Conservation (phyloP, 2,329 filamentous ascomycete genomes). For the Aspergillus uvarum region DNA sequence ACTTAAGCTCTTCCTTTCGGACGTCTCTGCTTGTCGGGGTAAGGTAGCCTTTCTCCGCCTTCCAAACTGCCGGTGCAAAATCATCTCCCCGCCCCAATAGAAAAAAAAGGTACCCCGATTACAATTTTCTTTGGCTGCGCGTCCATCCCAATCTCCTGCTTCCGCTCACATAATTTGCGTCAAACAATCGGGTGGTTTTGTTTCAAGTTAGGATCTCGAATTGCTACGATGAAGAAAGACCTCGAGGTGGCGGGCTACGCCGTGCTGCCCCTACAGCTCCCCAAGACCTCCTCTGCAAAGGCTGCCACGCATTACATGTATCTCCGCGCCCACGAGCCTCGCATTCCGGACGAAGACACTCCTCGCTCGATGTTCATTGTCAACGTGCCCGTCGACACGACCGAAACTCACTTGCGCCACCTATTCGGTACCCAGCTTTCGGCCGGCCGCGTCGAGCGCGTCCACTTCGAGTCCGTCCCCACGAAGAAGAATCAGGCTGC, state of each 20-base stretch:
- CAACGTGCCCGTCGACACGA: constrained; percentile 83
- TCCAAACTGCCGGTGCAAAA: constrained; percentile 9
- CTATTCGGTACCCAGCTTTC: constrained; percentile 75
- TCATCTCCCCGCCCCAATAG: constrained; percentile 10
- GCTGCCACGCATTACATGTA: constrained; percentile 79
- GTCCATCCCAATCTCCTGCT: background rate
- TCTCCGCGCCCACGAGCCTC: constrained; percentile 78
- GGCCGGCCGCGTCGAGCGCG: constrained; percentile 72
- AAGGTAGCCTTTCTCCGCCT: constrained; percentile 15
- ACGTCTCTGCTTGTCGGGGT: background rate
- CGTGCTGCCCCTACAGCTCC: constrained; percentile 67
- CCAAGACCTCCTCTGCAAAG: constrained; percentile 60
- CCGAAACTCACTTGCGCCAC: constrained; percentile 70
- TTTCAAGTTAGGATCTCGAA: background rate
- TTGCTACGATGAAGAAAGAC: constrained; percentile 37
- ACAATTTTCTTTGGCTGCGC: background rate
- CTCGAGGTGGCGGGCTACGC: constrained; percentile 61
- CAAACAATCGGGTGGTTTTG: too few species aligned
- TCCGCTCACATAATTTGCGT: background rate
- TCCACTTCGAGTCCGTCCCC: constrained; percentile 65
- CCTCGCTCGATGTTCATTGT: constrained; percentile 83
- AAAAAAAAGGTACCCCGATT: constrained; percentile 8
- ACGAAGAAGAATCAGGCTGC: constrained; percentile 37
- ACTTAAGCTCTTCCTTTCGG: background rate
- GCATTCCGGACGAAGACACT: constrained; percentile 70